Base-by-base conservation (phyloP, 1,284 basidiomycete species). In the Austroboletus rostrupii region DNA sequence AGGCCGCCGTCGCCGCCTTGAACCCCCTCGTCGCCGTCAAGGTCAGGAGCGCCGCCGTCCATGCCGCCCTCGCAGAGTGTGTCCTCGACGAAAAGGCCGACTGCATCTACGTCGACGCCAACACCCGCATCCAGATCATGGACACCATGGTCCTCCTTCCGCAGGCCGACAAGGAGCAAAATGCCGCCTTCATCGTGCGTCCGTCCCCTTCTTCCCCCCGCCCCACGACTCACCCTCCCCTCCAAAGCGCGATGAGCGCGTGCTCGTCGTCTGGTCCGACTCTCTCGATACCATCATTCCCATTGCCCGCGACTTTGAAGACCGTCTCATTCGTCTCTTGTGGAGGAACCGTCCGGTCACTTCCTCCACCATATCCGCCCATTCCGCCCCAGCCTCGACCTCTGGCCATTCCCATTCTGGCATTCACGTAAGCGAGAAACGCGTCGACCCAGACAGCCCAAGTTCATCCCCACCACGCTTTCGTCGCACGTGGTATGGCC, bases 11-110 rank as follows among this genome's bases (percentile, higher is more conserved):
- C 21, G 73, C 81, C 17, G 77, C 78, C 17, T 73, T 92, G 52
- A 91, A 92, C 68, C 85, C 87, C 28, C 81, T 88, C 55, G 87
- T 89, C 40, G 90, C 90, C 1, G 84, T 92, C 59, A 89, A 90
- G 59, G 74, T 92, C 49, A 78, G 87, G 41, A 87, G 80, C 58
- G 86, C 88, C 1, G 82, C 87, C 4, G 85, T 91, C 0, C 83
- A 89, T 43, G 90, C 89, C 29, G 87, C 89, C 36, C 77, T 89
- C 59, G 77, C 81, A 19, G 82, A 83, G 68, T 59, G 47, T 37
- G 45, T 19, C 47, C 29, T 33, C 37, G 73, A 78, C 42, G 80
- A 83, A 41, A 68, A 70, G 55, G 77, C 74, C 0, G 65, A 67
- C 28, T 61, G 62, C 45, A 75, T 87, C 53, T 84, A 82, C 63